Conservation (phyloP, 306 rosid genomes). For the Argentina anserina region DNA sequence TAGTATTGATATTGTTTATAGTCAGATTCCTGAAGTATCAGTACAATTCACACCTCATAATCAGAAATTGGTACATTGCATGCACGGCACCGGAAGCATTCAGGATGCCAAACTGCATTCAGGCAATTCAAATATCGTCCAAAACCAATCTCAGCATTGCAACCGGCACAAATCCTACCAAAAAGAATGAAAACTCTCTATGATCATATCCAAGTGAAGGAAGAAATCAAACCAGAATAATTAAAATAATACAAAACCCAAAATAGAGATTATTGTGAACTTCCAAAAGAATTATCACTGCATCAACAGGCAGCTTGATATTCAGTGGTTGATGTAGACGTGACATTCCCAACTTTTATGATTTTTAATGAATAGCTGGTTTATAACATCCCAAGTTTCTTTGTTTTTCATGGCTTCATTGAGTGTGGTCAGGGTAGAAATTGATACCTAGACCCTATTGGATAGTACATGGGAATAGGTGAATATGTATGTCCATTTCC, state of each 20-base stretch:
- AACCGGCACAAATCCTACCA: slow-evolving; percentile 76
- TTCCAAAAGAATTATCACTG: background rate
- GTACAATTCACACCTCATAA: slow-evolving; percentile 56
- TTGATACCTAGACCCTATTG: slow-evolving; percentile 64
- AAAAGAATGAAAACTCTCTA: background rate
- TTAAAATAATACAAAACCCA: background rate
- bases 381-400: slow-evolving; percentile 2
- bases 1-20: background rate
- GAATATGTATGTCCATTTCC: slow-evolving; percentile 40
- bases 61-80: slow-evolving; percentile 89
- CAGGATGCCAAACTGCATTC: slow-evolving; percentile 96
- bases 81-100: slow-evolving; percentile 90
- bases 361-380: background rate
- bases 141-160: slow-evolving; percentile 71
- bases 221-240: background rate
- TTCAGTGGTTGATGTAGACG: background rate
- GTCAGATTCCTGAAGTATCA: background rate
- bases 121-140: slow-evolving; percentile 91
- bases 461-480: slow-evolving; percentile 44
- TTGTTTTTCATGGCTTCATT: background rate
- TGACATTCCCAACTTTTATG: background rate
- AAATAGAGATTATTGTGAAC: background rate
- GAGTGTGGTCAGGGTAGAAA: background rate
- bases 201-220: background rate
- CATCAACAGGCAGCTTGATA: slow-evolving; percentile 6